Base-by-base conservation (phyloP, 2,329 filamentous ascomycete genomes). In the Ophiocordyceps camponoti-leonardi region DNA sequence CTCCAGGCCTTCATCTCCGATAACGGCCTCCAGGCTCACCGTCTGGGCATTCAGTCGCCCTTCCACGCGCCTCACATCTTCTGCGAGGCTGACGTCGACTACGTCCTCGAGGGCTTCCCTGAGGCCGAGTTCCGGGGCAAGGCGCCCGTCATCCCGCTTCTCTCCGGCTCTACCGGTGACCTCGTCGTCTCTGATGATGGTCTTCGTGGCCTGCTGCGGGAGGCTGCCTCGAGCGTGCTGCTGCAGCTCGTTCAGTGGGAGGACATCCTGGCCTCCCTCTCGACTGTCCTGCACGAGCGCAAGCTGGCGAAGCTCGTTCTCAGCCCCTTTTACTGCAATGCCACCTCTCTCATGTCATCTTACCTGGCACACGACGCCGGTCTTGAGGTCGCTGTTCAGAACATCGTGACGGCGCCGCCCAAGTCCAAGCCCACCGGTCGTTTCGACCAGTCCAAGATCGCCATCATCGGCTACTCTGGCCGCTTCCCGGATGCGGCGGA, bases 391-490 rank as follows among this genome's bases (percentile, higher is more conserved):
- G 14, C 43, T 2, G 43, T 44, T 6, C 43, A 44, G n/a, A 44
- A 40, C 43, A 39, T 28, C 13, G 14, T 44, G 8, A 30, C 43
- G 35, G 10, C 22, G 10, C 43, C 43, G 13, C 8, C 8, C 16
- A n/a, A 28, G 22, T 4, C 28, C 13, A 18, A 39, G 19, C 37
- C 44, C 1, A 45, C 44, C 6, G 44, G 44, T 7, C 39, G 39
- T 7, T 45, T 45, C 19, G 44, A 41, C 18, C 37, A 42, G 37
- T 42, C 44, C n/a, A 50, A 49, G 40, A 47, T 92, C 52, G 86
- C 86, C 47, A 86, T 93, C 51, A 81, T 92, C 42, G 86, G 86
- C 49, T 62, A 58, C 51, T 61, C 60, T 8, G 66, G 65, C 43
- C 59, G 65, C 2, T 64, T 66, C 41, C 63, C 65, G 5, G 63